These are phyloP conservation scores for Pestalotiopsis sp. DNA, from an alignment of 2,329 filamentous ascomycete species.

Conservation along the genomic window DNA sequence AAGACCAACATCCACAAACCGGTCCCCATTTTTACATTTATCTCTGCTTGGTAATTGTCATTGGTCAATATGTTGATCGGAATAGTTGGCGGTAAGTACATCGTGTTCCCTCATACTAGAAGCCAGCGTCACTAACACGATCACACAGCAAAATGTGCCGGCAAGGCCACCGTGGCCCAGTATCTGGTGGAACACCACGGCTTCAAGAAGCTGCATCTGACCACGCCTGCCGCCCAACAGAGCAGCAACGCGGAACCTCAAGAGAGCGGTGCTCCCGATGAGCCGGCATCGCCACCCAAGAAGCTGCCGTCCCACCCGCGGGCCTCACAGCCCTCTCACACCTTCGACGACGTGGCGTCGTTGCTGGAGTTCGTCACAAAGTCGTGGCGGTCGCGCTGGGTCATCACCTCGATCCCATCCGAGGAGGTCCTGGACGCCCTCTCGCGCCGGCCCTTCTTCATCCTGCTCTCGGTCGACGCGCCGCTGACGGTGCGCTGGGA, in stretches of 20 bases:
- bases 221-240: constrained; percentile 5
- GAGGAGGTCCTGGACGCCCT: constrained; percentile 76
- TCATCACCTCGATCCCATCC: constrained; percentile 81
- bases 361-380: constrained; percentile 86
- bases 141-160: constrained; percentile 80
- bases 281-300: not conserved
- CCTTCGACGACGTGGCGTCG: constrained; percentile 65
- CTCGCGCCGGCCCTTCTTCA: constrained; percentile 83
- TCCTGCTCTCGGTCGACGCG: constrained; percentile 89
- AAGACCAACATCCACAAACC: not conserved
- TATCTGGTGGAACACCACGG: constrained; percentile 84
- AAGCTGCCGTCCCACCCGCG: constrained; percentile 1
- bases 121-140: constrained; percentile 18
- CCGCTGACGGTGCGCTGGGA: constrained; percentile 83
- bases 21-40: not conserved
- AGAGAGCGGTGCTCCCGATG: not conserved
- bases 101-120: not conserved
- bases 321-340: constrained; percentile 27
- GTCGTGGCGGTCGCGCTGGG: constrained; percentile 81
- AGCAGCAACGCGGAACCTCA: not conserved
- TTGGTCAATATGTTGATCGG: constrained; percentile 48
- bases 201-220: constrained; percentile 75
- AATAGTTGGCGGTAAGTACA: constrained; percentile 47
- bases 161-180: constrained; percentile 86
- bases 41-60: not conserved